Evolutionary conservation across 2,329 filamentous ascomycete genomes (phyloP), one percentile per base, ranked within the genome.

Genomic region (Hysterium pulicare): DNA sequence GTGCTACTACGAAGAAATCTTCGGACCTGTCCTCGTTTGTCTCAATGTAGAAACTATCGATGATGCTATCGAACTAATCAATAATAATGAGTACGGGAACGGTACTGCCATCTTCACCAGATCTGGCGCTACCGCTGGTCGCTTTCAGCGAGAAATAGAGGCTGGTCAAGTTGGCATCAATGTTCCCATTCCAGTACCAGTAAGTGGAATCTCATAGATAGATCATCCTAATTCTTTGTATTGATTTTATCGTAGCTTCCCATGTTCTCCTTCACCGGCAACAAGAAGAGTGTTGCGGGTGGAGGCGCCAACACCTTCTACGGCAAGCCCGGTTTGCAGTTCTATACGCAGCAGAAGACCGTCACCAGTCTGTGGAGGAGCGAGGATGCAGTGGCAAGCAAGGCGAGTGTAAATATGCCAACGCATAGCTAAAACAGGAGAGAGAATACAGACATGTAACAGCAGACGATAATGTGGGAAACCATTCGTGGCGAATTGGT

Each of bases 301-400:
- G 90, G 90, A 40, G 91, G 93, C 47, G 86, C 87, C 28, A 95
- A 81, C 72, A 95, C 90, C 13, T 97, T 98, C 67, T 98, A 98
- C 71, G 93, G 93, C 53, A 86, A 87, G 70, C 88, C 90, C 1
- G 93, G 91, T 19, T 71, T 98, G 64, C 84, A 87, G 64, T 98
- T 98, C 66, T 97, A 95, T 71, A 98, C 93, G 3, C 93, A 97
- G 73, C 80, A 87, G 63, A 97, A 98, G 86, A 98, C 93, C 2
- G 93, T 98, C 37, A 98, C 93, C 40, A 85, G 88, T 53, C 72
- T 94, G 65, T 98, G 93, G 93, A 82, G 82, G 61, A 82, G 79
- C 47, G 83, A 90, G 60, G 90, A 96, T 71, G 90, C 89, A 1
- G 79, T 93, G 37, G 84, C 82, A 42, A 86, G 83, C 53, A 91